Evolutionary conservation across 2,329 filamentous ascomycete genomes (phyloP).

Genomic region (Lecanosticta acicola): DNA sequence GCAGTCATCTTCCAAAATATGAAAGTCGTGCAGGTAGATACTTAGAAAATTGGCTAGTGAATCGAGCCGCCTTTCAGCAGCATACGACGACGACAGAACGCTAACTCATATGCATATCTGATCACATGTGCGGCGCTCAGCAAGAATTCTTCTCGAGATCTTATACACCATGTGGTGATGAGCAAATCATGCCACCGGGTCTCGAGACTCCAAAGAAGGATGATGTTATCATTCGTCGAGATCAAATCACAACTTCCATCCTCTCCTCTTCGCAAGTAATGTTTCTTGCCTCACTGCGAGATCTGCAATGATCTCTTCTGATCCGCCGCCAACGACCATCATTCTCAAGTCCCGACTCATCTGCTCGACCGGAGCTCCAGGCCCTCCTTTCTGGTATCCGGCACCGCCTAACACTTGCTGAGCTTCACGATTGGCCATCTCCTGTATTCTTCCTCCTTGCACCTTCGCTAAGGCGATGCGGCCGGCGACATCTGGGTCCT

Average conservation of each 20-base stretch:
- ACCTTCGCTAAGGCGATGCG: constrained; percentile 51
- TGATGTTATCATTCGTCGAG: background rate
- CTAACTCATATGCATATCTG: too few relatives aligned
- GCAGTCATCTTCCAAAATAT: constrained; percentile 6
- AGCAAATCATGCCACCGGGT: too few relatives aligned
- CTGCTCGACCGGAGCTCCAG: constrained; percentile 48
- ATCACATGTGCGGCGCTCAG: too few relatives aligned
- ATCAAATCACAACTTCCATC: constrained; percentile 39
- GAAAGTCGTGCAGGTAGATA: constrained; percentile 4
- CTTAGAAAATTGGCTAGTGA: constrained; percentile 1
- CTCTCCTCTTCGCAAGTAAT: constrained; percentile 34
- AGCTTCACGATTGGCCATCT: constrained; percentile 50
- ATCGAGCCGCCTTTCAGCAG: too few relatives aligned
- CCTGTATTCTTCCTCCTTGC: constrained; percentile 48
- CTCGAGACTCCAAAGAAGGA: too few relatives aligned
- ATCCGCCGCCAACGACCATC: constrained; percentile 35
- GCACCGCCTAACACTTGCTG: constrained; percentile 52
- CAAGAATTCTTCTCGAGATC: too few relatives aligned
- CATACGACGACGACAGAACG: constrained; percentile 1
- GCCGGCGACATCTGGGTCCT: constrained; percentile 42
- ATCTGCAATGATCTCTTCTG: constrained; percentile 33
- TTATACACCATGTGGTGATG: too few relatives aligned
- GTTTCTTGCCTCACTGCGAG: constrained; percentile 32
- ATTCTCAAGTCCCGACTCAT: constrained; percentile 50
- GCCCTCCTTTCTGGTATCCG: constrained; percentile 49